Base-by-base conservation (phyloP, 1,284 basidiomycete species). In the Pseudozyma flocculosa region DNA sequence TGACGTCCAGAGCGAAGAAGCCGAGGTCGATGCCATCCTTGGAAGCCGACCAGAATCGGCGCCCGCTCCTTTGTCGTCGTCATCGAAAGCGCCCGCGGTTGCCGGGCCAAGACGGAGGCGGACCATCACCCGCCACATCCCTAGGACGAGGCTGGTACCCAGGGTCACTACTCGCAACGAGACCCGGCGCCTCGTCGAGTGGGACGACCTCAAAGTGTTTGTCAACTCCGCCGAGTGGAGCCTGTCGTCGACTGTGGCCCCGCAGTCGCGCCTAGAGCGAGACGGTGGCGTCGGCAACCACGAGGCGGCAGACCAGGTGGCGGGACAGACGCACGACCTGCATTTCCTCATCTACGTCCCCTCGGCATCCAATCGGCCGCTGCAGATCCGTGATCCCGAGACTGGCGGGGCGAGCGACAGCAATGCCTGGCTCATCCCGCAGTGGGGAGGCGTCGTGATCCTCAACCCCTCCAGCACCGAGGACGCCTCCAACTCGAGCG, bases 201-300 rank as follows among this genome's bases (percentile, higher is more conserved):
- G 56, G 56, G 71, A 76, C 38, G 67, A 77, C 39, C 56, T 75
- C 32, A 58, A 73, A 41, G 70, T 75, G n/a, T 98, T 98, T 72
- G 84, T 98, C 49, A 98, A 98, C 73, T 91, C 91, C 3, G 93
- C 92, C 15, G 88, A 92, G 74, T 98, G 94, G 94, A 89, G 87
- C 15, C 78, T 98, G 29, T 51, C 57, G 15, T 53, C 65, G 1
- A 65, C 62, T 11, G 62, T 61, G 2, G 57, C 58, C 4, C 62
- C 62, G 13, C 24, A 34, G 32, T 13, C 4, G 8, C 32, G n/a
- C n/a, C n/a, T n/a, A n/a, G n/a, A n/a, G n/a, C n/a, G n/a, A n/a
- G 11, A 26, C 43, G 8, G 19, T 23, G 15, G n/a, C n/a, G 22
- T 19, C 32, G 32, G 32, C 40, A 18, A 29, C 19, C 21, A 19